Evolutionary conservation across 2,329 filamentous ascomycete genomes (phyloP).

Genomic region (Dichotomopilus funicola): DNA sequence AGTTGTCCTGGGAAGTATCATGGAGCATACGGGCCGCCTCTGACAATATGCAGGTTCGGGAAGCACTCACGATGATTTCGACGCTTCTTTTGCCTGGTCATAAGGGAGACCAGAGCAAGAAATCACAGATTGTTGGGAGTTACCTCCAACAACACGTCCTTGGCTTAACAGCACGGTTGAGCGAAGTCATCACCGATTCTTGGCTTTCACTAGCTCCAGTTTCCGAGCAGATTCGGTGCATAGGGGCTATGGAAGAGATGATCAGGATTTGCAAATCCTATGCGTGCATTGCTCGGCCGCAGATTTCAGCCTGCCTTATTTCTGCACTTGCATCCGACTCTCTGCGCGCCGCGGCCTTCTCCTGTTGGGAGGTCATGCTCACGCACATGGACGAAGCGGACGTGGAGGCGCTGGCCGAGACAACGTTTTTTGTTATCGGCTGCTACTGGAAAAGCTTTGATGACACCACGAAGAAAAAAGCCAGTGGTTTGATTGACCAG

Average conservation of each 20-base stretch:
- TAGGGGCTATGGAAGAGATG: slow-evolving; percentile 83
- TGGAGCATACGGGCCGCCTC: slow-evolving; percentile 1
- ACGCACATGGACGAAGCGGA: slow-evolving; percentile 70
- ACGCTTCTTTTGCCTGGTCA: slow-evolving; percentile 20
- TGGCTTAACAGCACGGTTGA: slow-evolving; percentile 78
- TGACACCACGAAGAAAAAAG: slow-evolving; percentile 50
- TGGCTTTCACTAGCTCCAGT: slow-evolving; percentile 45
- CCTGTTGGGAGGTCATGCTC: slow-evolving; percentile 77
- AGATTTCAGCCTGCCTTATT: slow-evolving; percentile 90
- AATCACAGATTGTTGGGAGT: slow-evolving; percentile 53
- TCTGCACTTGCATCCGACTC: slow-evolving; percentile 70
- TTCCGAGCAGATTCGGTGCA: slow-evolving; percentile 67
- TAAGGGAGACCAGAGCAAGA: slow-evolving; percentile 34
- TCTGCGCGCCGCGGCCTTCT: slow-evolving; percentile 72
- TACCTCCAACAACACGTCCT: slow-evolving; percentile 82
- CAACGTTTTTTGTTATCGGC: slow-evolving; percentile 81
- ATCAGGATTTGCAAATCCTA: slow-evolving; percentile 67
- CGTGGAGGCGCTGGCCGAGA: slow-evolving; percentile 72
- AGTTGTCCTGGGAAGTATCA: slow-evolving; percentile 24
- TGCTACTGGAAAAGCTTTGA: slow-evolving; percentile 71
- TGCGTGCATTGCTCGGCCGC: slow-evolving; percentile 74
- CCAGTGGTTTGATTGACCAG: slow-evolving; percentile 55
- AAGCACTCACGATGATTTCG: slow-evolving; percentile 42
- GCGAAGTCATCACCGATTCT: slow-evolving; percentile 68
- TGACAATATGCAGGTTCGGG: slow-evolving; percentile 37